Conservation (phyloP, 2,329 filamentous ascomycete genomes). For the Pseudovirgaria hyperparasitica region DNA sequence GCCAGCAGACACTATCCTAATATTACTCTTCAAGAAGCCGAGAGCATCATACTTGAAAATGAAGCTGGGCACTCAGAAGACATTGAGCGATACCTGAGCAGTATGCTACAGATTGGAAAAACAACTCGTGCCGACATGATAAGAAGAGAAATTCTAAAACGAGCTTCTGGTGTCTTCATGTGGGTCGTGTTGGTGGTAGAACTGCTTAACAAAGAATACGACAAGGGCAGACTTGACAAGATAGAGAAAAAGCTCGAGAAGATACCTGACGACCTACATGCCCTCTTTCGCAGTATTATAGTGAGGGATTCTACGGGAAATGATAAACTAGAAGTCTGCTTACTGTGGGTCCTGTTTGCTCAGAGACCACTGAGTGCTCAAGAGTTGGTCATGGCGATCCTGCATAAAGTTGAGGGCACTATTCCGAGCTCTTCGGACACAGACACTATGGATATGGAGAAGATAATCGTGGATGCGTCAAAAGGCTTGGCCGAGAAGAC, state of each 20-base stretch:
- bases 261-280: slow-evolving; percentile 28
- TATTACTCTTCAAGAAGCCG: slow-evolving; percentile 20
- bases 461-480: slow-evolving; percentile 28
- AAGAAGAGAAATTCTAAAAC: slow-evolving; percentile 18
- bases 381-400: slow-evolving; percentile 36
- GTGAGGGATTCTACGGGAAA: slow-evolving; percentile 26
- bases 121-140: slow-evolving; percentile 11
- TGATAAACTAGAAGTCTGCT: slow-evolving; percentile 4
- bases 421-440: slow-evolving; percentile 3
- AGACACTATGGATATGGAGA: slow-evolving; percentile 11
- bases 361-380: slow-evolving; percentile 26
- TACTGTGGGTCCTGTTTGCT: slow-evolving; percentile 44
- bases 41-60: slow-evolving; percentile 21
- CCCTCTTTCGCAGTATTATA: slow-evolving; percentile 41
- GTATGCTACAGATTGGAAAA: slow-evolving; percentile 12
- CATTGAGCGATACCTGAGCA: slow-evolving; percentile 15
- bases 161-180: slow-evolving; percentile 31
- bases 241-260: slow-evolving; percentile 23
- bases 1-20: slow-evolving; percentile 38
- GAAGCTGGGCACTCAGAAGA: slow-evolving; percentile 25
- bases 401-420: slow-evolving; percentile 23
- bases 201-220: slow-evolving; percentile 32
- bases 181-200: slow-evolving; percentile 34
- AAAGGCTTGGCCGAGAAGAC: slow-evolving; percentile 39
- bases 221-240: slow-evolving; percentile 13